Percentiles rank a stretch among this genome's conserved stretches.
phyloP scores from a whole-genome alignment of 1,284 basidiomycete genomes.

The Vanrija sp. region DNA sequence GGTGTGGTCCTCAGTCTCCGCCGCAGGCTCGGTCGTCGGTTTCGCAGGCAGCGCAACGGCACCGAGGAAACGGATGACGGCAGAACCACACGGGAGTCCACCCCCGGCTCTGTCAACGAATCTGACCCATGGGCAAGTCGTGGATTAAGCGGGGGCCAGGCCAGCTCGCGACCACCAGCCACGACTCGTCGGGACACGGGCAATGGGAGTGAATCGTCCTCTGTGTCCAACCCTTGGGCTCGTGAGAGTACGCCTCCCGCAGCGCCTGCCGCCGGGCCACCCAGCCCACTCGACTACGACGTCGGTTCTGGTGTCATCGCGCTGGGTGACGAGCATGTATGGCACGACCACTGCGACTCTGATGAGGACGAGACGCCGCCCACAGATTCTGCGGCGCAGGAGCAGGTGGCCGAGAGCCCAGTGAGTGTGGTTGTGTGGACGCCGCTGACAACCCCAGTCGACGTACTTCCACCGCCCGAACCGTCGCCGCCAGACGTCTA shows the following conservation, averaged over 20 bases:
- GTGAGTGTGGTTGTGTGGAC: slow-evolving; percentile 7
- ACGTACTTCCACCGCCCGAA: slow-evolving; percentile 36
- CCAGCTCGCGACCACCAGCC: slow-evolving; percentile 3
- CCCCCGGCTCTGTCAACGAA: too few species aligned
- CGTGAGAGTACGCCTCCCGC: slow-evolving; percentile 21
- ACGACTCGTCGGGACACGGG: too few species aligned
- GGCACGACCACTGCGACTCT: slow-evolving; percentile 51
- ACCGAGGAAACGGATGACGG: too few species aligned
- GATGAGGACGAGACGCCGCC: slow-evolving; percentile 44
- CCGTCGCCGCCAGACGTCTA: slow-evolving; percentile 16
- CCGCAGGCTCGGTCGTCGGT: slow-evolving; percentile 23
- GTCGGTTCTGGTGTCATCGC: slow-evolving; percentile 64
- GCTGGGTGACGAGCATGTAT: slow-evolving; percentile 64
- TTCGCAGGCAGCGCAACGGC: not conserved
- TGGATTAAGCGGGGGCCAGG: not conserved
- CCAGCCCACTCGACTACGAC: slow-evolving; percentile 26
- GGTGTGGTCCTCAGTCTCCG: slow-evolving; percentile 41
- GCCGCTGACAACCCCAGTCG: slow-evolving; percentile 51
- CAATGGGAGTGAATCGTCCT: not conserved
- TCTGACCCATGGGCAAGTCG: not conserved
- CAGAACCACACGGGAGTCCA: too few species aligned
- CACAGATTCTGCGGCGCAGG: slow-evolving; percentile 35
- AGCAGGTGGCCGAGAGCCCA: slow-evolving; percentile 13
- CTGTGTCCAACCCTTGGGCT: slow-evolving; percentile 36
- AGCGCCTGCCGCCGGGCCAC: not conserved